phyloP scores from a whole-genome alignment of 140 eudicot species.

The Anethum foeniculum region DNA sequence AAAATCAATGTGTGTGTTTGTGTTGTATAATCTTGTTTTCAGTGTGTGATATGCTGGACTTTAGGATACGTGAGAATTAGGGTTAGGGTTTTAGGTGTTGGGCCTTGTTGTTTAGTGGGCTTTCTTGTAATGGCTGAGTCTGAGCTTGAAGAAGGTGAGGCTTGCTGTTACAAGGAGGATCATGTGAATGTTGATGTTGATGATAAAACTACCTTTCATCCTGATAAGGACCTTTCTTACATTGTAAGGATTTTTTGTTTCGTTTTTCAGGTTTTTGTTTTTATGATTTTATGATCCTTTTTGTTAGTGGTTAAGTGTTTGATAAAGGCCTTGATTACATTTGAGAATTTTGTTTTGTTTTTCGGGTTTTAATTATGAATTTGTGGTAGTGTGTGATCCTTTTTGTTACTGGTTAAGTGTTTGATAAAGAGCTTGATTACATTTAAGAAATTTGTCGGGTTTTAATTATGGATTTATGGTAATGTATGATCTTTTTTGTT shows the following conservation, averaged over 20 bases:
- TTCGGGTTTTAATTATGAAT: neutral
- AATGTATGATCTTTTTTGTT: neutral
- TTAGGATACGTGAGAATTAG: slow-evolving; percentile 41
- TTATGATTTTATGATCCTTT: neutral
- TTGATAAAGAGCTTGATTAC: neutral
- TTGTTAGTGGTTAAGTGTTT: neutral
- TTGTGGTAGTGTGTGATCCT: neutral
- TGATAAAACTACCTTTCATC: slow-evolving; percentile 36
- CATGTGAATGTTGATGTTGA: neutral
- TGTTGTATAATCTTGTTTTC: slow-evolving; percentile 5
- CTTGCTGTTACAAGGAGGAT: slow-evolving; percentile 47
- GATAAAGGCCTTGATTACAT: slow-evolving; percentile 66
- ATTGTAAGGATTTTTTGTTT: slow-evolving; percentile 60
- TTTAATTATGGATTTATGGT: neutral
- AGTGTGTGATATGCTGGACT: slow-evolving; percentile 50
- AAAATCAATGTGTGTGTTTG: slow-evolving; percentile 14
- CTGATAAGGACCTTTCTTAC: slow-evolving; percentile 81
- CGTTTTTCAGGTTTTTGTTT: neutral
- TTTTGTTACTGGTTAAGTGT: neutral
- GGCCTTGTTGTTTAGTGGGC: slow-evolving; percentile 14
- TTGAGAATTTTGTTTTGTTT: slow-evolving; percentile 35
- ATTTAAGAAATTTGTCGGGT: neutral
- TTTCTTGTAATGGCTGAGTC: slow-evolving; percentile 31
- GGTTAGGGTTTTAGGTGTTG: slow-evolving; percentile 47
- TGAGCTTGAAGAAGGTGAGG: slow-evolving; percentile 86